Conservation (phyloP, 1,139 yeast genomes). For the Pichia sp. region DNA sequence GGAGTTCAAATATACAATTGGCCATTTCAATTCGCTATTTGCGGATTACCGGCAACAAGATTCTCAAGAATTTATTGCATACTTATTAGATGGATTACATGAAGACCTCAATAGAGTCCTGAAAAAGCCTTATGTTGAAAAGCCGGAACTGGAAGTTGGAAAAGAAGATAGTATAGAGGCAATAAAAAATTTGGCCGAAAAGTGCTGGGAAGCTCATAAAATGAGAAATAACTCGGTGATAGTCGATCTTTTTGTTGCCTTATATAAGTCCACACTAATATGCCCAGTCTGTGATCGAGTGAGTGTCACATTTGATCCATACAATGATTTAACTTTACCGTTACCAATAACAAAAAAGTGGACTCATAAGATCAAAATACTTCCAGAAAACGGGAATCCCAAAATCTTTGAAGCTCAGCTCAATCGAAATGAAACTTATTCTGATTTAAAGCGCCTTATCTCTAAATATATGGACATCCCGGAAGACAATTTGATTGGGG, state of each 20-base stretch:
- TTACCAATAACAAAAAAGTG: slow-evolving; percentile 75
- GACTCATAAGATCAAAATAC: slow-evolving; percentile 60
- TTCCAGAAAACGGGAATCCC: slow-evolving; percentile 53
- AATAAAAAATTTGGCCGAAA: slow-evolving; percentile 57
- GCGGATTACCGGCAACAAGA: slow-evolving; percentile 91
- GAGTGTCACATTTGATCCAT: slow-evolving; percentile 92
- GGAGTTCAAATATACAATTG: slow-evolving; percentile 74
- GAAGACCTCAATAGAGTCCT: slow-evolving; percentile 85
- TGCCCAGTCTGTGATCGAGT: slow-evolving; percentile 83
- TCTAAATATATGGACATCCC: slow-evolving; percentile 48
- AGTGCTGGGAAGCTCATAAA: slow-evolving; percentile 79
- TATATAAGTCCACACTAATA: slow-evolving; percentile 81
- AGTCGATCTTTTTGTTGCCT: slow-evolving; percentile 81
- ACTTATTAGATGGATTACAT: slow-evolving; percentile 84
- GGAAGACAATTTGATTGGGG: slow-evolving; percentile 47
- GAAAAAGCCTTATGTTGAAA: slow-evolving; percentile 81
- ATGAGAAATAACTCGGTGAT: slow-evolving; percentile 81
- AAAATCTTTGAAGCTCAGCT: slow-evolving; percentile 65
- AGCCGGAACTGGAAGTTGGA: slow-evolving; percentile 71
- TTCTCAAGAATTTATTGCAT: slow-evolving; percentile 90
- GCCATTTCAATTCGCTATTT: slow-evolving; percentile 76
- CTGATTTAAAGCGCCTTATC: slow-evolving; percentile 60
- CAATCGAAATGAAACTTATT: slow-evolving; percentile 58
- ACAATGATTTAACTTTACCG: slow-evolving; percentile 84
- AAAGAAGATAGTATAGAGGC: slow-evolving; percentile 54